Evolutionary conservation across 768 basidiomycete species (phyloP).

Genomic region (Suillus subaureus): DNA sequence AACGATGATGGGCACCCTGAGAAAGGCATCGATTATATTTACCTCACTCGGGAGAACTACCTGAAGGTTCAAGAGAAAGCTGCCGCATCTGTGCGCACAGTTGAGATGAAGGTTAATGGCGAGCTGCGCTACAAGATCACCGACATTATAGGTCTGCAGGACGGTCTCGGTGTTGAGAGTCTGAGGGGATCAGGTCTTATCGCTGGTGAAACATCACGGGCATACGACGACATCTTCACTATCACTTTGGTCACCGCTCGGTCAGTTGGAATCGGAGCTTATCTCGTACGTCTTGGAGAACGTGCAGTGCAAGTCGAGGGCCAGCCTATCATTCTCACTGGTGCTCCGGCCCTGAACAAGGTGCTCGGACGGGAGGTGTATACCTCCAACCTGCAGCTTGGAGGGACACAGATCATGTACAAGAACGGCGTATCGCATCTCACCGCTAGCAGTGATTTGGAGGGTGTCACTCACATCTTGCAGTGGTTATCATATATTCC

Average conservation of each 20-base stretch:
- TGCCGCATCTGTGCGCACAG: slow-evolving; percentile 72
- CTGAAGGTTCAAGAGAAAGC: slow-evolving; percentile 90
- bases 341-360: slow-evolving; percentile 96
- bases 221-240: slow-evolving; percentile 99
- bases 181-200: slow-evolving; percentile 96
- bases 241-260: slow-evolving; percentile 98
- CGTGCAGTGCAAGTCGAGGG: slow-evolving; percentile 99
- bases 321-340: slow-evolving; percentile 98
- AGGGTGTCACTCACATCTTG: slow-evolving; percentile 92
- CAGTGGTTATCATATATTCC: slow-evolving; percentile 96
- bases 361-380: slow-evolving; percentile 99
- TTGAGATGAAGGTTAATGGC: slow-evolving; percentile 83
- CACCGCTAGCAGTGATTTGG: slow-evolving; percentile 91
- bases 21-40: slow-evolving; percentile 95
- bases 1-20: slow-evolving; percentile 79
- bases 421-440: slow-evolving; percentile 99
- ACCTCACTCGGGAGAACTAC: slow-evolving; percentile 90
- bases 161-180: slow-evolving; percentile 96
- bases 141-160: slow-evolving; percentile 95
- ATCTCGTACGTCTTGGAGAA: slow-evolving; percentile 96
- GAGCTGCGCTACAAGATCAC: slow-evolving; percentile 94
- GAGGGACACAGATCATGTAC: slow-evolving; percentile 99
- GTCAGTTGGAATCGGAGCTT: slow-evolving; percentile 98
- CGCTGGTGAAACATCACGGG: slow-evolving; percentile 96
- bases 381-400: slow-evolving; percentile 96